Conservation (phyloP, 1,139 yeast species). For the Diutina ranongensis region DNA sequence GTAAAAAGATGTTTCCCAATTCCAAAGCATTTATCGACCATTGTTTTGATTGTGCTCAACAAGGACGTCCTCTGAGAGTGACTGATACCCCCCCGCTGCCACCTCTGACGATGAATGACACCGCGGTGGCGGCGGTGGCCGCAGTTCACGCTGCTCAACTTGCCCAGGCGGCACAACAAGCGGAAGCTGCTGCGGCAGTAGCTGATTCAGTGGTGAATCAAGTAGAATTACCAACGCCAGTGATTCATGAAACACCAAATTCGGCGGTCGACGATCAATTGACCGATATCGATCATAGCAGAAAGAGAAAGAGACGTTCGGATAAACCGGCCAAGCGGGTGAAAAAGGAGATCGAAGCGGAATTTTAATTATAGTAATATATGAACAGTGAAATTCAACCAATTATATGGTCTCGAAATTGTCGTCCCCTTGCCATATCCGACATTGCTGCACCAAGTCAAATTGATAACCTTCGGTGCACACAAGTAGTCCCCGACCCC, state of each 20-base stretch:
- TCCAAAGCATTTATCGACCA: slow-evolving; percentile 56
- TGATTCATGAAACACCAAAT: slow-evolving; percentile 1
- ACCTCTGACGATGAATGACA: neutral
- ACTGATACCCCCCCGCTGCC: neutral
- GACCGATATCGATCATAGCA: neutral
- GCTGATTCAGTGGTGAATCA: neutral
- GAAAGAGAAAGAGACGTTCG: neutral
- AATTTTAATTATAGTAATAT: no score
- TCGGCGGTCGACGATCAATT: slow-evolving; percentile 2
- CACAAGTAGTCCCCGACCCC: no score
- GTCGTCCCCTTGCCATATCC: no score
- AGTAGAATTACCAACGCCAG: neutral
- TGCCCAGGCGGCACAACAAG: slow-evolving; percentile 1
- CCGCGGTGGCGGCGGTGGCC: neutral
- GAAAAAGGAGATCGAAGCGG: neutral
- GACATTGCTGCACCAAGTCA: no score
- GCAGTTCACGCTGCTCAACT: slow-evolving; percentile 2
- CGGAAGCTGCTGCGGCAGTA: neutral
- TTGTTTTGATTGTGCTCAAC: slow-evolving; percentile 49
- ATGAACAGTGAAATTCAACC: no score
- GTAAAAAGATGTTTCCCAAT: slow-evolving; percentile 45
- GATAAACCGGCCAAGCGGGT: neutral
- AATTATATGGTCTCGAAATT: no score
- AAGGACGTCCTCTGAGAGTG: slow-evolving; percentile 2
- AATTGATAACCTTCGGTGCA: no score